These are phyloP conservation scores for Albatrellus ellisii DNA, from an alignment of 768 basidiomycete genomes.

Conservation along the genomic window DNA sequence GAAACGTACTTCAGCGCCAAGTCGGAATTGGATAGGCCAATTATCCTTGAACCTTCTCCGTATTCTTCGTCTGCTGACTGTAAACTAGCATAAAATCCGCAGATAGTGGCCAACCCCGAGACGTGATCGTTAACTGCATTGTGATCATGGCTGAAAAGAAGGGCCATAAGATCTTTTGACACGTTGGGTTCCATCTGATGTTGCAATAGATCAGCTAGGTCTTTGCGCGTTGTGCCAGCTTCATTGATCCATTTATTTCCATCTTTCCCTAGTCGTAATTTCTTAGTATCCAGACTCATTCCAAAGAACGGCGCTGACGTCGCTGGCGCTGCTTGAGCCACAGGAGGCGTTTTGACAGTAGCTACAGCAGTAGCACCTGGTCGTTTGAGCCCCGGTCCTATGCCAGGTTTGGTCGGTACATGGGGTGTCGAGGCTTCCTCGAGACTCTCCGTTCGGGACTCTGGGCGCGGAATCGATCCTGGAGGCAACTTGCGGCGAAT, in stretches of 20 bases:
- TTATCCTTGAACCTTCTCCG: conserved; percentile 40
- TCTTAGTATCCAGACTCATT: conserved; percentile 49
- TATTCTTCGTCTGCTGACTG: conserved; percentile 42
- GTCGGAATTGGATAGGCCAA: conserved; percentile 81
- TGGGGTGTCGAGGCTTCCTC: conserved; percentile 23
- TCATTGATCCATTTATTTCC: conserved; percentile 77
- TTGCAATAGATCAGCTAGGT: conserved; percentile 75
- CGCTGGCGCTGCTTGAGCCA: conserved; percentile 21
- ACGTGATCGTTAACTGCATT: conserved; percentile 89
- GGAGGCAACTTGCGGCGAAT: conserved; percentile 64
- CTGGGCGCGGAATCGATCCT: conserved; percentile 36
- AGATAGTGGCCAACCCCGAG: conserved; percentile 56
- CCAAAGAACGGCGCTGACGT: conserved; percentile 29
- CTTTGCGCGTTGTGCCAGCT: conserved; percentile 68
- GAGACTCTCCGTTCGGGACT: conserved; percentile 26
- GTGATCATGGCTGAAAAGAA: conserved; percentile 91
- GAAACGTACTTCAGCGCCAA: conserved; percentile 89
- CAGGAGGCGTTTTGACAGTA: conserved; percentile 19
- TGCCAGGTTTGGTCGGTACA: conserved; percentile 25
- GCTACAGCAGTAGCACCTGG: conserved; percentile 21
- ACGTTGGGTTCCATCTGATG: conserved; percentile 84
- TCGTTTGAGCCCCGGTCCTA: conserved; percentile 25
- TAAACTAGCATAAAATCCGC: conserved; percentile 59
- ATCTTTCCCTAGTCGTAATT: conserved; percentile 60
- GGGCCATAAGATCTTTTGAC: conserved; percentile 59